Evolutionary conservation across 2,329 filamentous ascomycete genomes (phyloP), one percentile per base, ranked within the genome.

Genomic region (Stachybotrys elegans): DNA sequence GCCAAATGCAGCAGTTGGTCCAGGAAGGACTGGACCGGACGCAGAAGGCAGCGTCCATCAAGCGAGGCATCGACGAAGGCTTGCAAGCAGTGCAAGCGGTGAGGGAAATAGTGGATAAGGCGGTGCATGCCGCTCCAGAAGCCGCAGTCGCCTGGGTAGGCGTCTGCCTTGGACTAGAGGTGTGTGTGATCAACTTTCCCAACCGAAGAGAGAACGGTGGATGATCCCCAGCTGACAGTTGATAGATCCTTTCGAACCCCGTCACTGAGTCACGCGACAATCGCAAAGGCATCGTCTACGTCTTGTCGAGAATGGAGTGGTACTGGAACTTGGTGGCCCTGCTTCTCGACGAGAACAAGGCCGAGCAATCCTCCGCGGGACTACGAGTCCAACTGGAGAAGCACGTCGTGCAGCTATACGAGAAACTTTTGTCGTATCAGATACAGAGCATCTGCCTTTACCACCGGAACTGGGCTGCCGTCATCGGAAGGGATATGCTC

Each of bases 361-460:
- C 35, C 22, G 38, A 35, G 3, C n/a, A 43, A 13, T 40, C 40
- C 19, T 21, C 45, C 17, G 21, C 43, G 6, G 43, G 42, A 17
- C 16, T 60, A 17, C 47, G 45, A 41, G 14, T 3, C 27, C 31
- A 58, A 32, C 42, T 60, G 17, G 46, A 63, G 36, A 44, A 51
- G 7, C 42, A 39, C 6, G 52, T 70, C n/a, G 42, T 61, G 22
- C 32, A 58, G 22, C 61, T 71, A 20, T 71, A 71, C 48, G 53
- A 61, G 43, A 56, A 52, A 42, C 56, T 72, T 22, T 58, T 71
- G n/a, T 27, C 50, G 3, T 71, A 67, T 48, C 58, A 65, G 49
- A 69, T 71, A 43, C 67, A 65, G 51, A 71, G 65, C 43, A 52
- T 67, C 35, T 64, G 54, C 42, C 59, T 52, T 6, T 69, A 63